Evolutionary conservation across 2,329 filamentous ascomycete species (phyloP), one percentile per base, ranked within the genome.

Genomic region (Elsinoe batatas): DNA sequence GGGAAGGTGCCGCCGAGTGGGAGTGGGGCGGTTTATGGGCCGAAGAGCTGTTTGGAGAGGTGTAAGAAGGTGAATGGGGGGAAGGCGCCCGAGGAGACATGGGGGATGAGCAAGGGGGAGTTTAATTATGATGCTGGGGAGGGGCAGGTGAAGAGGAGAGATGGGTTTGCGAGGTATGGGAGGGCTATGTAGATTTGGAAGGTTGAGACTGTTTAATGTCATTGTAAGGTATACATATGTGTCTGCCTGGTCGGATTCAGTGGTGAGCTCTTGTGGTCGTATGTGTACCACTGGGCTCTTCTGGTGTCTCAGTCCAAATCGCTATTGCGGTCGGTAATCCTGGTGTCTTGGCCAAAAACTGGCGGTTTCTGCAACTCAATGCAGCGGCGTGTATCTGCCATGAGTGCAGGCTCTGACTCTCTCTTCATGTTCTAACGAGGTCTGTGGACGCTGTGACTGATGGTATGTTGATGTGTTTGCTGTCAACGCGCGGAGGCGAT

Each of bases 1-100:
- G 62, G 58, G 12, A 60, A 61, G 2, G 69, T 76, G 43, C 67
- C 69, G 6, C 59, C 63, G 0, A 64, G 74, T 2, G 74, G 73
- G 3, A 74, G 73, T 0, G 74, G 74, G 3, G 68, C 68, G 33
- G 71, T 70, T 36, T 67, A 66, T 51, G 74, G 74, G 1, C 70
- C 68, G 32, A 63, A 62, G 2, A 70, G 68, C 58, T 76, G 74
- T 57, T 57, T 71, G 59, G 64, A 64, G 53, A 62, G 63, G 51
- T 74, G 72, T 56, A 62, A 44, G 43, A 33, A 30, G 44, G 44
- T 35, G 26, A 49, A 49, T 17, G 26, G 10, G 32, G 40, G 42
- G 8, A 46, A 47, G 30, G 32, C 35, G 42, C 32, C 20, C 18
- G 54, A 30, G 26, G 26, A 35, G 12, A 49, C 44, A 26, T 49